A percentile compares a stretch with the other conserved stretches of the same genome.
These are phyloP conservation scores for Coemansia sp. DNA, from an alignment of 192 early-diverging fungal genomes.

Conservation along the genomic window DNA sequence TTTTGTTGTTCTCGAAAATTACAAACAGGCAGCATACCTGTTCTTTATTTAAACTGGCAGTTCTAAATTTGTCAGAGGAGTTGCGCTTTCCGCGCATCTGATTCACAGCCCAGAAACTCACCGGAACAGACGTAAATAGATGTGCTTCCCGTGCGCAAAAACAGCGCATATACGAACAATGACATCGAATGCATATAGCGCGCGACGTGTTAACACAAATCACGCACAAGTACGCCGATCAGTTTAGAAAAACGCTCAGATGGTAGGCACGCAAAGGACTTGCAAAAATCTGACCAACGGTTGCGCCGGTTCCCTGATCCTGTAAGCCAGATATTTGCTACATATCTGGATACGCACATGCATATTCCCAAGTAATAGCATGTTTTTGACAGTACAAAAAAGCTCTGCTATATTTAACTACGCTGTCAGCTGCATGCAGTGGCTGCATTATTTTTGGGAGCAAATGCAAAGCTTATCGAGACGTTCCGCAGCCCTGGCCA, in stretches of 20 bases:
- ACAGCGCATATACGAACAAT: not conserved
- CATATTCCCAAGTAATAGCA: not conserved
- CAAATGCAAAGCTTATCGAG: not conserved
- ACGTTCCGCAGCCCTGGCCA: not conserved
- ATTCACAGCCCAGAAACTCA: not conserved
- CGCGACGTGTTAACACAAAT: not conserved
- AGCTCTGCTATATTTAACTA: not conserved
- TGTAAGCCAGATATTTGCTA: not conserved
- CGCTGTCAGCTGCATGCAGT: not conserved
- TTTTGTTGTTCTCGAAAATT: not conserved
- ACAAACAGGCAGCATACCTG: not conserved
- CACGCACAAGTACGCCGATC: not conserved
- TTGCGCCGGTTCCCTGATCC: not conserved
- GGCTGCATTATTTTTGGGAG: not conserved
- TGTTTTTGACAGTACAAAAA: not conserved
- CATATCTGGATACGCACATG: not conserved
- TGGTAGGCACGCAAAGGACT: not conserved
- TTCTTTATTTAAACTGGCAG: not conserved
- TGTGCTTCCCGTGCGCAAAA: no score
- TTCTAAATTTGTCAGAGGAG: not conserved
- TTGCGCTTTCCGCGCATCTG: not conserved
- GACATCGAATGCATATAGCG: not conserved
- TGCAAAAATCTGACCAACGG: not conserved
- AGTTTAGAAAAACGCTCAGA: not conserved
- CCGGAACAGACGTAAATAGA: not conserved